Percentiles rank a stretch among this genome's conserved stretches.
phyloP scores from a whole-genome alignment of 2,329 filamentous ascomycete genomes.

The Venturia pyrina region DNA sequence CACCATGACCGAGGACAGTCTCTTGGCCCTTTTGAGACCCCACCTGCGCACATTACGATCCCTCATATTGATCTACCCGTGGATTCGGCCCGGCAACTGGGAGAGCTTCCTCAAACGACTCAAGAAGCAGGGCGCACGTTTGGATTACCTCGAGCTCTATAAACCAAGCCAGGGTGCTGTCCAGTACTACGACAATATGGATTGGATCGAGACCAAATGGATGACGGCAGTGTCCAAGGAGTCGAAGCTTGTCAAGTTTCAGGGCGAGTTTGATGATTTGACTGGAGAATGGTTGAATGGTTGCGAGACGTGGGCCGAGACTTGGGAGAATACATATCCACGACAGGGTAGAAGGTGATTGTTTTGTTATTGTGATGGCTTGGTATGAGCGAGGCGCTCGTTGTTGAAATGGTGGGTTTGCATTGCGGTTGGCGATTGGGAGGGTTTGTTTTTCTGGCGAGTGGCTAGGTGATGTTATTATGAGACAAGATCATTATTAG shows the following conservation, averaged over 20 bases:
- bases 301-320: not conserved
- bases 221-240: not conserved
- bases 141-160: slow-evolving; percentile 5
- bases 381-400: not conserved
- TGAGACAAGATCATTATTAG: not conserved
- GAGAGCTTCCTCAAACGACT: not conserved
- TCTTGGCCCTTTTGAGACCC: not conserved
- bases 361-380: not conserved
- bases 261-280: not conserved
- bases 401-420: not conserved
- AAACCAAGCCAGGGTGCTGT: slow-evolving; percentile 5
- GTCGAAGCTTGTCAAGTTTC: not conserved
- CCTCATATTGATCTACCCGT: not conserved
- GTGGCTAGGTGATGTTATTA: not conserved
- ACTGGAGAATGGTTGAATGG: not conserved
- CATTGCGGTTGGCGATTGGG: not conserved
- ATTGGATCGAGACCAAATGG: not conserved
- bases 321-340: not conserved
- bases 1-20: not conserved
- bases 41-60: not conserved
- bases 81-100: not conserved
- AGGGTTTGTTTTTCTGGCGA: not conserved
- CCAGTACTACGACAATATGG: not conserved
- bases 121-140: not conserved
- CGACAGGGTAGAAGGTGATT: not conserved